phyloP scores from a whole-genome alignment of 2,329 filamentous ascomycete genomes.

The Curvularia spicifera region DNA sequence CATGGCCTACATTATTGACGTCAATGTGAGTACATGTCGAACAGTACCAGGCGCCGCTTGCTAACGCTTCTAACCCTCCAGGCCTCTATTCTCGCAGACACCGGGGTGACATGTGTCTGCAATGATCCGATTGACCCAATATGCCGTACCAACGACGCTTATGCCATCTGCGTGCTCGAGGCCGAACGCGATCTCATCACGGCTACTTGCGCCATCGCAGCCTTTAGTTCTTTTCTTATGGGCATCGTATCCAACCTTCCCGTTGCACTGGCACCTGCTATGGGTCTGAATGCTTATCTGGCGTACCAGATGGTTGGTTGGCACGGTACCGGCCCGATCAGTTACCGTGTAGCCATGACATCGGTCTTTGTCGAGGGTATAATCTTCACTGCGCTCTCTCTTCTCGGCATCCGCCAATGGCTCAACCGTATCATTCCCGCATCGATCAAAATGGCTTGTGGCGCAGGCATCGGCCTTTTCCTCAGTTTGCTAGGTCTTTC shows the following conservation, averaged over 20 bases:
- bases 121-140: conserved; percentile 57
- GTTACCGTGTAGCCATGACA: conserved; percentile 76
- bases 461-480: conserved; percentile 87
- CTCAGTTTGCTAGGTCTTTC: conserved; percentile 78
- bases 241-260: conserved; percentile 82
- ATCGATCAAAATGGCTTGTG: conserved; percentile 90
- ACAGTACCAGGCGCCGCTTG: conserved; percentile 23
- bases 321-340: conserved; percentile 72
- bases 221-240: conserved; percentile 79
- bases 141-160: conserved; percentile 63
- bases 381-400: conserved; percentile 79
- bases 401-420: conserved; percentile 76
- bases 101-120: conserved; percentile 79
- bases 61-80: conserved; percentile 6
- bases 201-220: conserved; percentile 83
- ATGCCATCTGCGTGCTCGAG: conserved; percentile 65
- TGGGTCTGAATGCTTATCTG: conserved; percentile 91
- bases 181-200: conserved; percentile 82
- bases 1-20: conserved; percentile 66
- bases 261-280: conserved; percentile 73
- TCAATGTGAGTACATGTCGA: conserved; percentile 54
- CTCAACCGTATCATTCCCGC: conserved; percentile 68
- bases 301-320: conserved; percentile 80
- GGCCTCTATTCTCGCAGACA: conserved; percentile 70
- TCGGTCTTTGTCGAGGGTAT: conserved; percentile 89